Evolutionary conservation across 139 green algal genomes (phyloP).

Genomic region (Chlorella sp.): DNA sequence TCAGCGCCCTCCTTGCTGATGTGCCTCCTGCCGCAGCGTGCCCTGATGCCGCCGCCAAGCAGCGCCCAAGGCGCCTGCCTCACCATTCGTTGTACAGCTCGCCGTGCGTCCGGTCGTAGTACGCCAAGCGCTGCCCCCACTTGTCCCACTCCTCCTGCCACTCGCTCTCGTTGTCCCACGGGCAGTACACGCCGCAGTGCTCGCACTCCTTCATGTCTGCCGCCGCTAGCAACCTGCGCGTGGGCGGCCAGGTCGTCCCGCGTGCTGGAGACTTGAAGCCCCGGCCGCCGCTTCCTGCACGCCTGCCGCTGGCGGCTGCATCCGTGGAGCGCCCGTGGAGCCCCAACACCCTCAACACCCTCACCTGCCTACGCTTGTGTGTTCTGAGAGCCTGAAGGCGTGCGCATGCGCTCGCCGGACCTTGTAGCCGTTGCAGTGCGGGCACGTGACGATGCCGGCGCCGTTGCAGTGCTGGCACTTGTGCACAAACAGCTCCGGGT

Average conservation of each 20-base stretch:
- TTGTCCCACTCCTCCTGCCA: slow-evolving; percentile 42
- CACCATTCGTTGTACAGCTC: slow-evolving; percentile 48
- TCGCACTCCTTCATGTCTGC: slow-evolving; percentile 25
- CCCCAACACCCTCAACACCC: slow-evolving; percentile 16
- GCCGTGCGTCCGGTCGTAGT: slow-evolving; percentile 45
- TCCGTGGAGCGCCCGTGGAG: too few species aligned
- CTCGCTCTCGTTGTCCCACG: slow-evolving; percentile 48
- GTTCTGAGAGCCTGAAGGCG: slow-evolving; percentile 14
- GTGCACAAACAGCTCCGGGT: slow-evolving; percentile 40
- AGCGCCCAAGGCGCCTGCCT: background rate
- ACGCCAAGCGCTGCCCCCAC: slow-evolving; percentile 40
- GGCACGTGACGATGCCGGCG: slow-evolving; percentile 37
- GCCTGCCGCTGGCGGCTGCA: slow-evolving; percentile 6
- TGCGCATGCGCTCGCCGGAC: slow-evolving; percentile 14
- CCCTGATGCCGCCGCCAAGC: too few species aligned
- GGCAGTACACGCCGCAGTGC: slow-evolving; percentile 36
- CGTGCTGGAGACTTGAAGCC: too few species aligned
- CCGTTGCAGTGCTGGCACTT: slow-evolving; percentile 43
- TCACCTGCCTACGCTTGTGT: slow-evolving; percentile 17
- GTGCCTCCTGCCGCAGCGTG: too few species aligned
- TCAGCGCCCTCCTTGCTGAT: too few species aligned
- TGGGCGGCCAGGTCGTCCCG: background rate
- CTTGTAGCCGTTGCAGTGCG: slow-evolving; percentile 42
- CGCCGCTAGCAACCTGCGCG: slow-evolving; percentile 9
- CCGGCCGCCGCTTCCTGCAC: too few species aligned